Evolutionary conservation across 441 rosid species (phyloP).

Genomic region (Brassica balearica): DNA sequence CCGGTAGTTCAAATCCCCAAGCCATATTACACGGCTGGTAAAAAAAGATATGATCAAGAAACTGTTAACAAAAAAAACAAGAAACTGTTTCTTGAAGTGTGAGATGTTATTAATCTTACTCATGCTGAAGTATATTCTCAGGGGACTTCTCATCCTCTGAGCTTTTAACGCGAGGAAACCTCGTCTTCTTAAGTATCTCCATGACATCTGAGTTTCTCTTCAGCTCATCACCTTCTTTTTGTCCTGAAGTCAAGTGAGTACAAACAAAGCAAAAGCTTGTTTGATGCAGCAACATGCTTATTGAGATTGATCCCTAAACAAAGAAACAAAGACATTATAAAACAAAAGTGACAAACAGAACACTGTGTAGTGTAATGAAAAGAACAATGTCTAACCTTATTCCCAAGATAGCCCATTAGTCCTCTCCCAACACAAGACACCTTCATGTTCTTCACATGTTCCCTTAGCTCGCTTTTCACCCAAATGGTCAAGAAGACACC

Average conservation of each 20-base stretch:
- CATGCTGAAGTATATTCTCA: slow-evolving; percentile 89
- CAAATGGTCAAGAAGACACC: slow-evolving; percentile 92
- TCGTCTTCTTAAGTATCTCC: slow-evolving; percentile 93
- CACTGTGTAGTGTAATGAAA: background rate
- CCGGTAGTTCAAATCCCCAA: slow-evolving; percentile 94
- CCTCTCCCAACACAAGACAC: slow-evolving; percentile 98
- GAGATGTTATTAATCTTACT: slow-evolving; percentile 63
- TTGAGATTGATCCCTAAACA: slow-evolving; percentile 89
- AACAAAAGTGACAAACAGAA: background rate
- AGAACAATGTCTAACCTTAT: slow-evolving; percentile 65
- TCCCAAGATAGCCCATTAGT: slow-evolving; percentile 79
- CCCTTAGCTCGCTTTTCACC: slow-evolving; percentile 89
- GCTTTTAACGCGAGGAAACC: slow-evolving; percentile 77
- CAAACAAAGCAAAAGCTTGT: slow-evolving; percentile 97
- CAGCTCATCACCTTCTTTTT: slow-evolving; percentile 95
- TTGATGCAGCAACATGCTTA: slow-evolving; percentile 95
- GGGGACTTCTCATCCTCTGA: slow-evolving; percentile 81
- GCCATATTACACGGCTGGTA: slow-evolving; percentile 91
- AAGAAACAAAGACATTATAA: slow-evolving; percentile 33
- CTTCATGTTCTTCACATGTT: slow-evolving; percentile 83
- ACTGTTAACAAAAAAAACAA: background rate
- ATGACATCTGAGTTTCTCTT: slow-evolving; percentile 94
- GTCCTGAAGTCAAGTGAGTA: slow-evolving; percentile 92
- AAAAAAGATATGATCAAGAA: slow-evolving; percentile 5
- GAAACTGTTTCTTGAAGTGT: slow-evolving; percentile 16